Evolutionary conservation across 108 stramenopile species (phyloP).

Genomic region (Parietichytrium sp.): DNA sequence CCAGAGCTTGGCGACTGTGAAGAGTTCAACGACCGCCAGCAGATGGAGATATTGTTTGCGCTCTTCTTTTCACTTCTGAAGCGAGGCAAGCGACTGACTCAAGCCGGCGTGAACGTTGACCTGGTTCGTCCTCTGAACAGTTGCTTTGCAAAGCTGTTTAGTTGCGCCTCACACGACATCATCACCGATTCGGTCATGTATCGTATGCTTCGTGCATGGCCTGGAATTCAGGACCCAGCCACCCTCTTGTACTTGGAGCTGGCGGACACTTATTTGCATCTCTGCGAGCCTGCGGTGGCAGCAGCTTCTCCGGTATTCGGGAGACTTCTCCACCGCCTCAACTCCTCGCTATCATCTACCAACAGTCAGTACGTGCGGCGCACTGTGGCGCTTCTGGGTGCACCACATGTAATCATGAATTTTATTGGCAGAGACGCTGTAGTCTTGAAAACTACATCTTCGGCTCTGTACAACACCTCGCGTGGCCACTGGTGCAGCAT

Average conservation of each 20-base stretch:
- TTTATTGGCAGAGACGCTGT: background rate
- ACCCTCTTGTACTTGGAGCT: constrained; percentile 18
- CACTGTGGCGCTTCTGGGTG: background rate
- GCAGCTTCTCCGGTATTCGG: background rate
- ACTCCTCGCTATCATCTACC: background rate
- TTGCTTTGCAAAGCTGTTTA: constrained; percentile 7
- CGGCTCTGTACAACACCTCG: background rate
- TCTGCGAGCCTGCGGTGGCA: background rate
- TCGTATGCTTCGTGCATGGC: constrained; percentile 20
- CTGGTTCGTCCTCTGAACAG: background rate
- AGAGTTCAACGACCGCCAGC: too few species aligned
- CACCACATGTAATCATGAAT: constrained; percentile 7
- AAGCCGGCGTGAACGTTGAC: background rate
- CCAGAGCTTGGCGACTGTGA: background rate
- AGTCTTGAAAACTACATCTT: background rate
- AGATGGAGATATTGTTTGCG: too few species aligned
- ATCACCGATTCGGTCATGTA: background rate
- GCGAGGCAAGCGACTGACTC: background rate
- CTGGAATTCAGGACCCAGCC: background rate
- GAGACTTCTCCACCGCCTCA: background rate
- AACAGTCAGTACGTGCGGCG: constrained; percentile 5
- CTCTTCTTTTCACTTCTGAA: background rate
- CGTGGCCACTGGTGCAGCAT: background rate
- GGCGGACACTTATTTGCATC: constrained; percentile 5
- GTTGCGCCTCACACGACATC: background rate